A percentile compares a stretch with the other conserved stretches of the same genome.
Evolutionary conservation across 441 rosid genomes (phyloP).

Genomic region (Populus trichocarpa): DNA sequence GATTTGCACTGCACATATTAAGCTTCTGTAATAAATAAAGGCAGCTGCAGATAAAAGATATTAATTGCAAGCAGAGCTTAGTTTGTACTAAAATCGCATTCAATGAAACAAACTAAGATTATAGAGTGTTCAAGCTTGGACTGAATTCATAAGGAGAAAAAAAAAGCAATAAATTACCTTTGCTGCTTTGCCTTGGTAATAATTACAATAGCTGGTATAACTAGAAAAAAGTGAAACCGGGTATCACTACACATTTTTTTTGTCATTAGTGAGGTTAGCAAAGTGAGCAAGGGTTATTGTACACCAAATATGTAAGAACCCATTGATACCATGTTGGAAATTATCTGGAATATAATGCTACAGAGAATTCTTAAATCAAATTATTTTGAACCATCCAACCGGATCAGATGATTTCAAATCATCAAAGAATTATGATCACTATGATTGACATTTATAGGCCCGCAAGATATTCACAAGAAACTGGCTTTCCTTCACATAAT

Average conservation of each 20-base stretch:
- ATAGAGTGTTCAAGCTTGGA: background rate
- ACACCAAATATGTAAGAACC: background rate
- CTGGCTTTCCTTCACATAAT: background rate
- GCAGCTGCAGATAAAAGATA: background rate
- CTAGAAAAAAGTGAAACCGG: background rate
- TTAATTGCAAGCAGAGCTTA: background rate
- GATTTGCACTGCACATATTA: slow-evolving; percentile 58
- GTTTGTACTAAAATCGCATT: background rate
- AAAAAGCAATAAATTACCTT: background rate
- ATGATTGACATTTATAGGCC: background rate
- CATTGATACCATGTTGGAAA: background rate
- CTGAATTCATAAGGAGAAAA: background rate
- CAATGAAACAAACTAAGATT: background rate
- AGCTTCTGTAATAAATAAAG: slow-evolving; percentile 5
- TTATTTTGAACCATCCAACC: background rate
- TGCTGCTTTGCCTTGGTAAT: background rate
- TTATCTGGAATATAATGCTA: background rate
- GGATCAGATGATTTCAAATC: background rate
- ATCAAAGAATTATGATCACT: background rate
- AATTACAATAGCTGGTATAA: background rate
- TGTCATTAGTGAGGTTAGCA: background rate
- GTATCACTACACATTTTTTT: background rate
- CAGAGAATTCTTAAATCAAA: background rate
- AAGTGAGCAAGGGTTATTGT: background rate
- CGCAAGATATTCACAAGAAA: background rate